Base-by-base conservation (phyloP, 495 filamentous ascomycete species). In the Talaromyces nanjingensis region DNA sequence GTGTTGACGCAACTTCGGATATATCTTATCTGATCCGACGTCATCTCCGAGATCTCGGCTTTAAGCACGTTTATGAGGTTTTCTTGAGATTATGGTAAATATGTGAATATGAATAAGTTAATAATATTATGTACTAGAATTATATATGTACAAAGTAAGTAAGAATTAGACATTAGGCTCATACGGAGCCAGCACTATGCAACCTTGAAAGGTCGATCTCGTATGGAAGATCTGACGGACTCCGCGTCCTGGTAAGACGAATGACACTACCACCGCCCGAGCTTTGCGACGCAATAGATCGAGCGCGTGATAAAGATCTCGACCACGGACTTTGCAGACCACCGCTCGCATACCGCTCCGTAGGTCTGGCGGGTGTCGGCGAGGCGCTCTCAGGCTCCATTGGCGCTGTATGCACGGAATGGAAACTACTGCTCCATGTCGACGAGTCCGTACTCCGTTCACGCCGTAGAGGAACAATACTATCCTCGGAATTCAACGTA, bases 221-320 rank as follows among this genome's bases (percentile, higher is more conserved):
- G 65, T 81, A 82, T 14, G 80, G 81, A 62, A 83, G 61, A 68
- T 81, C 79, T 53, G 71, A 68, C 55, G 71, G 71, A 37, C 66
- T 69, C 29, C 65, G 70, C 16, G 74, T 69, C 57, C 76, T 77
- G n/a, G 70, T 67, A 53, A 81, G 61, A n/a, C 75, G 72, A 67
- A 83, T 81, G 16, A 81, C 76, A 68, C 78, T 82, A 18, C 69
- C 77, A 18, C 77, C 75, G 25, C 68, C 77, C 7, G 77, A 79
- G 62, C 71, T 71, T 25, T 70, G 71, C 39, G 77, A 79, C 31
- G 70, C 69, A 37, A 67, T 68, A n/a, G 78, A 81, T 31, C 64
- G 69, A 52, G 74, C 64, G 53, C 68, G 74, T 6, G 71, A 70
- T 8, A 80, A 66, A 37, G 79, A 81, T 18, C 60, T 70, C 31